Percentiles rank a stretch among this genome's conserved stretches.
These are phyloP conservation scores for Kwoniella europaea DNA, from an alignment of 768 basidiomycete species.

Conservation along the genomic window DNA sequence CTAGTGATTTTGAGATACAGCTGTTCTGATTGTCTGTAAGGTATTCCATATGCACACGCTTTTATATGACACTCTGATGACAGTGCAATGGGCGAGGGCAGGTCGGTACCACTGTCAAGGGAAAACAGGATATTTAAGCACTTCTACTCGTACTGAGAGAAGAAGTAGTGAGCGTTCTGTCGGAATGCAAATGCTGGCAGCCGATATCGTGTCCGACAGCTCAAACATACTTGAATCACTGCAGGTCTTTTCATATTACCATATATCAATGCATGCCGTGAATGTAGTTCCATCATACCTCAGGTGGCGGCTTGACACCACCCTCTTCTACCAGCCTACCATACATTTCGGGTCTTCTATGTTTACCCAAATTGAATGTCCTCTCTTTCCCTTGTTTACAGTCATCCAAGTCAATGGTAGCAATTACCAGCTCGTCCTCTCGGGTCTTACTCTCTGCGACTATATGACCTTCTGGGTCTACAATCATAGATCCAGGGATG, in stretches of 20 bases:
- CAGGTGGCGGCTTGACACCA: constrained; percentile 48
- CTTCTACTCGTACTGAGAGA: no score
- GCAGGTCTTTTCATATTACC: no score
- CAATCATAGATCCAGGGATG: constrained; percentile 54
- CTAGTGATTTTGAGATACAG: not conserved
- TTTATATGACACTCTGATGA: not conserved
- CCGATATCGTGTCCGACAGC: no score
- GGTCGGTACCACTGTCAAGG: no score
- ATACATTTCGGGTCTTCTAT: constrained; percentile 53
- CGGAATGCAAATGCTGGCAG: no score
- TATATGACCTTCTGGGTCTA: constrained; percentile 56
- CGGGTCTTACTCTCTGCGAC: constrained; percentile 54
- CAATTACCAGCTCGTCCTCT: constrained; percentile 52
- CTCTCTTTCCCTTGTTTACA: constrained; percentile 56
- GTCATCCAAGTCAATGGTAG: constrained; percentile 53
- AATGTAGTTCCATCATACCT: constrained; percentile 8
- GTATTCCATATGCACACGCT: not conserved
- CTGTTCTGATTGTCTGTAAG: not conserved
- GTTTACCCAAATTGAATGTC: constrained; percentile 55
- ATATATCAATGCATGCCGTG: not conserved
- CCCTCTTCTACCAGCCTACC: constrained; percentile 38
- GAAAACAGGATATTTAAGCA: no score
- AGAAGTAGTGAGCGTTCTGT: no score
- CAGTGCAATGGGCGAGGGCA: no score
- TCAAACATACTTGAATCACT: no score